Percentiles rank a stretch among this genome's conserved stretches.
These are phyloP conservation scores for Dalechampia spathulata DNA, from an alignment of 441 rosid genomes.

Conservation along the genomic window DNA sequence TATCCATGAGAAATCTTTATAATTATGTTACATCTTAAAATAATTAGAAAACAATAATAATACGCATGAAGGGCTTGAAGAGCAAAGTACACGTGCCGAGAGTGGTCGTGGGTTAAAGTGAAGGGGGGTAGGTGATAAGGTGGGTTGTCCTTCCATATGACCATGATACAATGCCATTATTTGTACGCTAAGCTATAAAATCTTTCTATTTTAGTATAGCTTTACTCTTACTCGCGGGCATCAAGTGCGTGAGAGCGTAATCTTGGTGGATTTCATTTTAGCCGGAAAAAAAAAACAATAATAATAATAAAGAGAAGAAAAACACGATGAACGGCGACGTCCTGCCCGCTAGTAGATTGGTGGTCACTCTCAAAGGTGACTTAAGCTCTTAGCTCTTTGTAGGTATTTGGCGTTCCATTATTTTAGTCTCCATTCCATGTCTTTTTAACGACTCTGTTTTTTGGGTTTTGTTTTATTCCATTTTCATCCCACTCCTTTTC, in stretches of 20 bases:
- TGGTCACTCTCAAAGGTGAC: conserved; percentile 35
- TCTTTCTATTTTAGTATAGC: background rate
- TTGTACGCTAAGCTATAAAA: conserved; percentile 31
- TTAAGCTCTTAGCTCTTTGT: background rate
- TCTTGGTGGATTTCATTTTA: background rate
- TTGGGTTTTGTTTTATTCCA: too few relatives aligned
- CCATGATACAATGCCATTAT: conserved; percentile 8
- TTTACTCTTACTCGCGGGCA: conserved; percentile 11
- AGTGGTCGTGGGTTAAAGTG: background rate
- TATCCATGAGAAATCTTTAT: too few relatives aligned
- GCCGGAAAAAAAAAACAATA: too few relatives aligned
- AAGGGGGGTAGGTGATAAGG: conserved; percentile 36
- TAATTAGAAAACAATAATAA: too few relatives aligned
- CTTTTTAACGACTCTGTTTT: too few relatives aligned
- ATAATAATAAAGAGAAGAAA: background rate
- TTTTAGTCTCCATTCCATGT: background rate
- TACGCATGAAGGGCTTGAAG: too few relatives aligned
- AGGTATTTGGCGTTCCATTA: background rate
- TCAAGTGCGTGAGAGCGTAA: background rate
- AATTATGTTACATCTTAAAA: too few relatives aligned
- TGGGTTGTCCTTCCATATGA: background rate
- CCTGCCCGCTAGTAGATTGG: conserved; percentile 38
- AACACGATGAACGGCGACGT: conserved; percentile 30
- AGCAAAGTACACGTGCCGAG: background rate
- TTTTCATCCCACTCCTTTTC: too few relatives aligned